Base-by-base conservation (phyloP, 2,329 filamentous ascomycete species). In the Cercospora zeina region DNA sequence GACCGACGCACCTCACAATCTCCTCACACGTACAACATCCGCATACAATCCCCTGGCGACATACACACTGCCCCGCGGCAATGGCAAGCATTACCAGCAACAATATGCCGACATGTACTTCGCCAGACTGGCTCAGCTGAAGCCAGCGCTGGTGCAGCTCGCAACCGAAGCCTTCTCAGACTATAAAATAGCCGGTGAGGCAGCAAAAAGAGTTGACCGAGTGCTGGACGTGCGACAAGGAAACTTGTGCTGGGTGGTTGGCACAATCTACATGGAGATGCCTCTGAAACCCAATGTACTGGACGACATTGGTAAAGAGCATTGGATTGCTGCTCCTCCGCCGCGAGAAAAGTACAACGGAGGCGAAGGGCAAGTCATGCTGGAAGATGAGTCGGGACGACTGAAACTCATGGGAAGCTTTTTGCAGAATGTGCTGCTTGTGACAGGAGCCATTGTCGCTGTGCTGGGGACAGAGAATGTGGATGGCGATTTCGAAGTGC, bases 61-160 rank as follows among this genome's bases (percentile, higher is more conserved):
- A 7, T 97, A 92, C 76, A 80, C 80, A 54, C 85, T 97, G 9
- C 84, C 89, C 24, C 88, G 81, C 66, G 84, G 83, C 27, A 76
- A 81, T 45, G 77, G 81, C 36, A 81, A 82, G 65, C 89, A 92
- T 59, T 99, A 97, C 76, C 83, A 93, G 75, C 95, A 97, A 76
- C 95, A 99, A 78, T 99, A 90, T 83, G 91, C 89, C 65, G 95
- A 99, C 77, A 93, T 97, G 86, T 99, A 99, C 82, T 99, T 97
- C 74, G 76, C 97, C 69, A 89, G 95, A 11, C 83, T 99, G 24
- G 87, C 91, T 37, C 89, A 90, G 77, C 85, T 99, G 75, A 97
- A 93, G 77, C 90, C 92, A 9, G 83, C 85, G 0, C 89, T 96
- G 0, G 90, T 96, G 70, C 77, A 84, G 65, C 83, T 90, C 55